Conservation (phyloP, 371 early-diverging fungal species). For the Mucor mucedo region DNA sequence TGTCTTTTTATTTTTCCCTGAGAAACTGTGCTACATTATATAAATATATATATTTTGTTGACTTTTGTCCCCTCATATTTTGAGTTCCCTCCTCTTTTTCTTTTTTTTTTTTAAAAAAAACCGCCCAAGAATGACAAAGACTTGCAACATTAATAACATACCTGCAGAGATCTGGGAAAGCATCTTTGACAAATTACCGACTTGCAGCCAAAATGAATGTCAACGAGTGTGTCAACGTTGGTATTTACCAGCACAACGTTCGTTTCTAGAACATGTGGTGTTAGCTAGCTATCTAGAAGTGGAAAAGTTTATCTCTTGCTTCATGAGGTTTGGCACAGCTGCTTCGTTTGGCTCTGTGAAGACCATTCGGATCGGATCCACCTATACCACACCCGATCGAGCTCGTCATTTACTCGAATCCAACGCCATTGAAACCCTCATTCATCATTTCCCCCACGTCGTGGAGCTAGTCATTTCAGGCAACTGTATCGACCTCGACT, state of each 20-base stretch:
- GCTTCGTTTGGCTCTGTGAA: not conserved
- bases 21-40: no score
- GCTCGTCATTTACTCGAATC: not conserved
- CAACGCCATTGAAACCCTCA: constrained; percentile 1
- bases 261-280: constrained; percentile 11
- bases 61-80: no score
- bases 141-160: not conserved
- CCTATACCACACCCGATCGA: constrained; percentile 14
- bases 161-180: constrained; percentile 17
- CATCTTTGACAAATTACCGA: constrained; percentile 3
- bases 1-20: no score
- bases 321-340: not conserved
- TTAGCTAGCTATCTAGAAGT: constrained; percentile 9
- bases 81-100: no score
- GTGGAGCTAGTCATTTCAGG: constrained; percentile 6
- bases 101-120: not conserved
- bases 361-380: constrained; percentile 7
- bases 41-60: no score
- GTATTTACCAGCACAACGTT: constrained; percentile 4
- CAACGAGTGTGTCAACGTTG: constrained; percentile 16
- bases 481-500: constrained; percentile 14
- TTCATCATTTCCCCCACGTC: constrained; percentile 7
- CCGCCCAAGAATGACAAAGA: constrained; percentile 4
- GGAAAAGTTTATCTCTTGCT: constrained; percentile 7
- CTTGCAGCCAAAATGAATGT: constrained; percentile 6